A percentile compares a stretch with the other conserved stretches of the same genome.
Evolutionary conservation across 2,329 filamentous ascomycete species (phyloP).

Genomic region (Endothia cerciana): DNA sequence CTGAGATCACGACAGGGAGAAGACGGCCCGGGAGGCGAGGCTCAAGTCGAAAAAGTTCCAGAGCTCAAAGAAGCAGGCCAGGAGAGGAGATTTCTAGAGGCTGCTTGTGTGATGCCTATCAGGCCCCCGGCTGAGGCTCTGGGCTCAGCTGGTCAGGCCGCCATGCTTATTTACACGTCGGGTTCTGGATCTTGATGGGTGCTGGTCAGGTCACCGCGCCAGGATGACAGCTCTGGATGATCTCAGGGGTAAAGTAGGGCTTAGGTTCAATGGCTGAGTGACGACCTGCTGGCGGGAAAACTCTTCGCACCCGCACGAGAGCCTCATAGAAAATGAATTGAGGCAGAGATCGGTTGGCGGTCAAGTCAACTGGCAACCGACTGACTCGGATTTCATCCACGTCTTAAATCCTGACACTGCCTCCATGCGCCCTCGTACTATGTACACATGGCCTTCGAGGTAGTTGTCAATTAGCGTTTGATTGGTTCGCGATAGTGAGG

Average conservation of each 20-base stretch:
- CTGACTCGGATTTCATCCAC: not conserved
- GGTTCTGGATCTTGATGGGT: not conserved
- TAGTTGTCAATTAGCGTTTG: not conserved
- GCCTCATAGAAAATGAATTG: not conserved
- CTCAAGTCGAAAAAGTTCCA: slow-evolving; percentile 53
- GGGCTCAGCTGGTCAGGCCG: not conserved
- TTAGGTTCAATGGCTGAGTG: not conserved
- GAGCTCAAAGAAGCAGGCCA: slow-evolving; percentile 50
- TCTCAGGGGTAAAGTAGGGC: slow-evolving; percentile 12
- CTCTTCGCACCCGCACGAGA: not conserved
- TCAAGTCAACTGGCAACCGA: not conserved
- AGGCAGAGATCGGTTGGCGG: not conserved
- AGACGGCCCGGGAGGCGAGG: slow-evolving; percentile 49
- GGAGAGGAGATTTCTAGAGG: slow-evolving; percentile 17
- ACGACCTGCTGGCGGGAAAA: no score
- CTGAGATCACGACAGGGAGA: slow-evolving; percentile 45
- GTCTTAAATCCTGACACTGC: not conserved
- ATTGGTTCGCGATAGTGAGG: slow-evolving; percentile 15
- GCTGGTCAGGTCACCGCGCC: slow-evolving; percentile 7
- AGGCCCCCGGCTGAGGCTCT: not conserved
- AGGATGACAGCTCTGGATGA: slow-evolving; percentile 23
- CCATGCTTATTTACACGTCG: not conserved
- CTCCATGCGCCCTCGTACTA: not conserved
- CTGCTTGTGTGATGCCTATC: not conserved
- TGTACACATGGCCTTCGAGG: not conserved